Percentiles rank a stretch among this genome's conserved stretches.
These are phyloP conservation scores for Diplosphaera chodatii DNA, from an alignment of 139 green algal genomes.

Conservation along the genomic window DNA sequence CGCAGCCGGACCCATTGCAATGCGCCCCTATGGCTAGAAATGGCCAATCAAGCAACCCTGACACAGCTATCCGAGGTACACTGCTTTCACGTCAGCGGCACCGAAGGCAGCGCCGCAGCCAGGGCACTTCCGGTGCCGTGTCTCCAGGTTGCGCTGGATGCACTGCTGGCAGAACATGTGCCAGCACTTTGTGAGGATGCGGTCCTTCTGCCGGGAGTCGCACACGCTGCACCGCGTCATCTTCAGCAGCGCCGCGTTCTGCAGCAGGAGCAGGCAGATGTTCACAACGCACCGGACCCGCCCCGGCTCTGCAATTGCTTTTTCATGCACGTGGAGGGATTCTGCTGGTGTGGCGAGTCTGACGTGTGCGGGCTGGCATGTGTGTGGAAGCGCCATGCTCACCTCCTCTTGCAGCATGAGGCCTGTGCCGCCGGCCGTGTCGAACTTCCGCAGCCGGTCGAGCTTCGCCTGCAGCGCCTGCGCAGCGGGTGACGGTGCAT, in stretches of 20 bases:
- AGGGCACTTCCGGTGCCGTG: conserved; percentile 86
- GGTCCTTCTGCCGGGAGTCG: conserved; percentile 78
- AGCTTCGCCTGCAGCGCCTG: conserved; percentile 26
- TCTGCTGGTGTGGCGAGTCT: no score
- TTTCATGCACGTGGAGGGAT: no score
- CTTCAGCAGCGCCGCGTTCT: conserved; percentile 41
- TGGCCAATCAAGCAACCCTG: no score
- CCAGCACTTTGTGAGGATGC: conserved; percentile 94
- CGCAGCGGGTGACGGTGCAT: no score
- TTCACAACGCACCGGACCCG: no score
- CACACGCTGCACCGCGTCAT: conserved; percentile 90
- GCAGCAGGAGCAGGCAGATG: no score
- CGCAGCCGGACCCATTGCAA: no score
- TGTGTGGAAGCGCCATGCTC: no score
- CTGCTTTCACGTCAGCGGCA: conserved; percentile 67
- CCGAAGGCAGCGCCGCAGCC: conserved; percentile 71
- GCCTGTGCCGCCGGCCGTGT: not conserved
- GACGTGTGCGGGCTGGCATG: no score
- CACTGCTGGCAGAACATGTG: conserved; percentile 93
- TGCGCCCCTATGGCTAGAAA: no score
- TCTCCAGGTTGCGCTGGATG: conserved; percentile 76
- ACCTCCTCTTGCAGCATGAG: not conserved
- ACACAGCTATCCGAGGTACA: conserved; percentile 66
- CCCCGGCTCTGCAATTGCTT: no score
- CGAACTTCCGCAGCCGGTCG: conserved; percentile 12